Evolutionary conservation across 2,329 filamentous ascomycete genomes (phyloP).

Genomic region (Polytolypa hystricis): DNA sequence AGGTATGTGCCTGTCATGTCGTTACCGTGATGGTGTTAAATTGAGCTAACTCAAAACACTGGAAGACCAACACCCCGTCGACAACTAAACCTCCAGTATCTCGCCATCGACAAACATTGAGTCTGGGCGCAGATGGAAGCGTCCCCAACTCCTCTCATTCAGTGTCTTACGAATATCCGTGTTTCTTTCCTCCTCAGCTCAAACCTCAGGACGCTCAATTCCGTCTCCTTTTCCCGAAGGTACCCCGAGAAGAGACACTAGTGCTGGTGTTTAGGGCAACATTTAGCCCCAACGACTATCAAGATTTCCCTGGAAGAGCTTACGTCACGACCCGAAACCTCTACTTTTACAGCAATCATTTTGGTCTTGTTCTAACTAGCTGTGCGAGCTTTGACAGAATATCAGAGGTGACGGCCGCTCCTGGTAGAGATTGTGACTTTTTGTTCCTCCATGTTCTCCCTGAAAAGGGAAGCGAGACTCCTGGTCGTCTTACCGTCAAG

Average conservation of each 20-base stretch:
- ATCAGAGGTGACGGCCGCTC: slow-evolving; percentile 77
- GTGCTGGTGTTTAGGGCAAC: slow-evolving; percentile 87
- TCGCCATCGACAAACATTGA: slow-evolving; percentile 46
- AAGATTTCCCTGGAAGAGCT: slow-evolving; percentile 71
- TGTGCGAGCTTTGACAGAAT: slow-evolving; percentile 64
- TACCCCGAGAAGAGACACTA: slow-evolving; percentile 65
- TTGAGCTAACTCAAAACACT: not conserved
- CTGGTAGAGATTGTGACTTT: slow-evolving; percentile 86
- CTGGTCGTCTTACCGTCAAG: slow-evolving; percentile 73
- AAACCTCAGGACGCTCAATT: slow-evolving; percentile 88
- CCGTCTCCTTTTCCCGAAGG: slow-evolving; percentile 75
- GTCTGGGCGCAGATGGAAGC: slow-evolving; percentile 34
- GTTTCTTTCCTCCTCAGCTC: slow-evolving; percentile 68
- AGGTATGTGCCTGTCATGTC: slow-evolving; percentile 1
- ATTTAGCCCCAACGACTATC: slow-evolving; percentile 67
- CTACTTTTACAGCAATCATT: slow-evolving; percentile 93
- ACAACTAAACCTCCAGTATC: slow-evolving; percentile 19
- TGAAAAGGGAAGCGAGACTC: slow-evolving; percentile 49
- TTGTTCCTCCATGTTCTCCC: slow-evolving; percentile 72
- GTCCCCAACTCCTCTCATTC: slow-evolving; percentile 24
- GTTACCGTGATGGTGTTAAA: no score
- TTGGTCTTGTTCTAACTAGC: slow-evolving; percentile 80
- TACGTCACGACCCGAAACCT: slow-evolving; percentile 81
- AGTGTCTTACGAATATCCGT: slow-evolving; percentile 49
- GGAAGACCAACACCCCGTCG: slow-evolving; percentile 12